Percentiles rank a stretch among this genome's conserved stretches.
Evolutionary conservation across 441 rosid species (phyloP).

Genomic region (Aquilaria agallochum): DNA sequence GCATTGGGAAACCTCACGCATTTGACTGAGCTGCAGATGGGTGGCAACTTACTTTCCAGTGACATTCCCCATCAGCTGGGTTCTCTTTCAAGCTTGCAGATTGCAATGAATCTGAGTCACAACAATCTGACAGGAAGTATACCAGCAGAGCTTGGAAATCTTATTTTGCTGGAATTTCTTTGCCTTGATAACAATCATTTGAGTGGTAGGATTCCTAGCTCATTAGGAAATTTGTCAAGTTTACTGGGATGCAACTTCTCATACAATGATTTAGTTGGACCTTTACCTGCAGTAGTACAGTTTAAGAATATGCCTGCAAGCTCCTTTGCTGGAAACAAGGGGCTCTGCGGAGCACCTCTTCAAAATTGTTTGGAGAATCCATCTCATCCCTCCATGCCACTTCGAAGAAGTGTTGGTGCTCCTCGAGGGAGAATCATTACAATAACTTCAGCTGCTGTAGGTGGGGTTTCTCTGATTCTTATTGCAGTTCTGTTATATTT

Average conservation of each 20-base stretch:
- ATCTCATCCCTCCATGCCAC: slow-evolving; percentile 32
- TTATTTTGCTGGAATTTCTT: slow-evolving; percentile 63
- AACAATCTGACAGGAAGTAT: slow-evolving; percentile 64
- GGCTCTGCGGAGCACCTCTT: slow-evolving; percentile 85
- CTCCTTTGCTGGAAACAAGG: slow-evolving; percentile 72
- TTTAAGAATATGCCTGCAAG: slow-evolving; percentile 71
- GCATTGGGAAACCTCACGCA: slow-evolving; percentile 80
- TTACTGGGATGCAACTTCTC: slow-evolving; percentile 93
- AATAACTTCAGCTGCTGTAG: slow-evolving; percentile 52
- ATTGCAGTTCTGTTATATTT: slow-evolving; percentile 60
- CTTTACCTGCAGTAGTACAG: slow-evolving; percentile 50
- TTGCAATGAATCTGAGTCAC: slow-evolving; percentile 88
- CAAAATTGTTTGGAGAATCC: slow-evolving; percentile 41
- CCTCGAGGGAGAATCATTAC: slow-evolving; percentile 56
- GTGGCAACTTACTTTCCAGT: slow-evolving; percentile 80
- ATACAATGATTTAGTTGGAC: slow-evolving; percentile 76
- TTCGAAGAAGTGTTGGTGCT: slow-evolving; percentile 26
- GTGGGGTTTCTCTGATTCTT: slow-evolving; percentile 76
- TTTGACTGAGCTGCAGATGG: slow-evolving; percentile 96
- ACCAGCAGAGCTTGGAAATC: slow-evolving; percentile 80
- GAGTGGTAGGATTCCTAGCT: slow-evolving; percentile 67
- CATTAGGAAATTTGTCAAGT: slow-evolving; percentile 78
- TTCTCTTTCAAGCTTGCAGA: slow-evolving; percentile 82
- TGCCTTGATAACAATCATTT: slow-evolving; percentile 77
- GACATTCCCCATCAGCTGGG: slow-evolving; percentile 76